Evolutionary conservation across 2,329 filamentous ascomycete species (phyloP).

Genomic region (Aschersonia sp.): DNA sequence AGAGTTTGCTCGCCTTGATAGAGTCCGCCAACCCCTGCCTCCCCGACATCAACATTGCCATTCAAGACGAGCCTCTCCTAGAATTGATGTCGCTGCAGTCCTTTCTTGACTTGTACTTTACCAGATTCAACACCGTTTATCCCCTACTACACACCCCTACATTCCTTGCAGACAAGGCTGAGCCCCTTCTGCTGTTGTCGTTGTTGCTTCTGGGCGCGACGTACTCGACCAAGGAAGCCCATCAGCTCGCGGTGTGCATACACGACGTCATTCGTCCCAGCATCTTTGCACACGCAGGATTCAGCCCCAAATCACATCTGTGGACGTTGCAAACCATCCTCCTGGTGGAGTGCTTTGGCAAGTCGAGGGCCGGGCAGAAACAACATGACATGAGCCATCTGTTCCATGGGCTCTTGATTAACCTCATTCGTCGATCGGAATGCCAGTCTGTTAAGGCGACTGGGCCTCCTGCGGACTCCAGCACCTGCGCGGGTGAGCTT

Average conservation of each 20-base stretch:
- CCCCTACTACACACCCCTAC: constrained; percentile 44
- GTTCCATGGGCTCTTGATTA: constrained; percentile 24
- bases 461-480: constrained; percentile 7
- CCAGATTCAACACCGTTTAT: constrained; percentile 44
- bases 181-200: constrained; percentile 37
- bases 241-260: constrained; percentile 45
- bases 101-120: constrained; percentile 46
- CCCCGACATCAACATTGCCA: background rate
- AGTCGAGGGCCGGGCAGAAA: constrained; percentile 45
- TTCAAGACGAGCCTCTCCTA: constrained; percentile 34
- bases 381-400: constrained; percentile 50
- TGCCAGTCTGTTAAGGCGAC: constrained; percentile 18
- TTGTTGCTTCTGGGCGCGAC: constrained; percentile 47
- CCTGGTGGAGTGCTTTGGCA: constrained; percentile 50
- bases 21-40: background rate
- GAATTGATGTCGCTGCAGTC: constrained; percentile 34
- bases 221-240: constrained; percentile 41
- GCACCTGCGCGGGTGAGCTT: constrained; percentile 18
- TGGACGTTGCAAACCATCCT: constrained; percentile 49
- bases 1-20: background rate
- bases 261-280: constrained; percentile 44
- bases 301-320: constrained; percentile 41
- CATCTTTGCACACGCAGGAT: constrained; percentile 42
- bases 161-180: constrained; percentile 33
- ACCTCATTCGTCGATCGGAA: constrained; percentile 21